Percentiles rank a stretch among this genome's conserved stretches.
These are phyloP conservation scores for Aspergillus carlsbadensis DNA, from an alignment of 495 filamentous ascomycete genomes.

Conservation along the genomic window DNA sequence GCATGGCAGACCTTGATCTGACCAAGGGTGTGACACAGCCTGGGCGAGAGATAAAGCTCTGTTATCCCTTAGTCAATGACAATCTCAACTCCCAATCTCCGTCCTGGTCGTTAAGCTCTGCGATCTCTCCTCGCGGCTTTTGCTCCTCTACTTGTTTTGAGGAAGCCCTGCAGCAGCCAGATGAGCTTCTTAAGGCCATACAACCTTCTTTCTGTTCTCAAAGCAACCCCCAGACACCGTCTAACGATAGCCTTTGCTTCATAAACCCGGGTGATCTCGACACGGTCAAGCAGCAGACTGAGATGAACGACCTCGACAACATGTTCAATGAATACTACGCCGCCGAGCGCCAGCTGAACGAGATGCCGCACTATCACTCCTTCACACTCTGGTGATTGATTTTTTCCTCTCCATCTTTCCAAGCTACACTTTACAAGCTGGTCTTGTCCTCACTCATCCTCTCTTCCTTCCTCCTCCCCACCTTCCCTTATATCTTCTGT, in stretches of 20 bases:
- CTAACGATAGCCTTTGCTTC: background rate
- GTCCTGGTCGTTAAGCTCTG: no score
- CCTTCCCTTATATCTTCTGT: no score
- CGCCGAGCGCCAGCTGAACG: background rate
- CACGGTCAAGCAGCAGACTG: background rate
- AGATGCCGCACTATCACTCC: background rate
- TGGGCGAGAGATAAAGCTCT: background rate
- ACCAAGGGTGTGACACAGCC: background rate
- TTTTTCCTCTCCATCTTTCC: no score
- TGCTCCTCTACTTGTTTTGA: no score
- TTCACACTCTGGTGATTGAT: background rate
- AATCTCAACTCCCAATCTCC: no score
- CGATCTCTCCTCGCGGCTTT: no score
- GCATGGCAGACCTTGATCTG: slow-evolving; percentile 10
- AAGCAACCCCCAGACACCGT: background rate
- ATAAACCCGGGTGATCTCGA: background rate
- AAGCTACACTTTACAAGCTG: background rate
- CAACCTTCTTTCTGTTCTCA: no score
- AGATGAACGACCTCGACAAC: background rate
- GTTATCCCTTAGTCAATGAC: no score
- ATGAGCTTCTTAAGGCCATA: no score
- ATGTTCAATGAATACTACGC: slow-evolving; percentile 2
- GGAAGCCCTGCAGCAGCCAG: no score
- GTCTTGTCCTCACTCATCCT: background rate
- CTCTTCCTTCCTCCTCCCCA: background rate